These are phyloP conservation scores for Clarireedia monteithiana DNA, from an alignment of 2,329 filamentous ascomycete species.

Conservation along the genomic window DNA sequence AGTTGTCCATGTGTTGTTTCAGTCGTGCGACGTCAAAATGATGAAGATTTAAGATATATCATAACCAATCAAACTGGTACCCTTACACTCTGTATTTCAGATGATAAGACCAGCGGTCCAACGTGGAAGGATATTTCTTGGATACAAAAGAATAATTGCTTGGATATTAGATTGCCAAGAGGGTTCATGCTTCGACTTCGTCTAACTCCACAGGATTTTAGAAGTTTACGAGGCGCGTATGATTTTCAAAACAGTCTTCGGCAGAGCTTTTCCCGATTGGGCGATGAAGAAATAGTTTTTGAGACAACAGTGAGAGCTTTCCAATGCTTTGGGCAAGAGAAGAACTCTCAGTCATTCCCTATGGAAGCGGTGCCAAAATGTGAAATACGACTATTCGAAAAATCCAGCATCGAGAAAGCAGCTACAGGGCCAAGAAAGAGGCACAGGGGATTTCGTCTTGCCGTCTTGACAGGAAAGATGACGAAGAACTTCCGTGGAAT, in stretches of 20 bases:
- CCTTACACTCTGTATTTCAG: conserved; percentile 66
- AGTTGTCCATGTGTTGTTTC: conserved; percentile 69
- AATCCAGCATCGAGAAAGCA: conserved; percentile 56
- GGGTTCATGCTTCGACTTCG: conserved; percentile 67
- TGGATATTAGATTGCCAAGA: conserved; percentile 65
- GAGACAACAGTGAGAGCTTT: conserved; percentile 64
- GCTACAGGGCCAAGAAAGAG: conserved; percentile 64
- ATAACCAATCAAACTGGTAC: conserved; percentile 74
- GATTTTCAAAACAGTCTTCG: conserved; percentile 77
- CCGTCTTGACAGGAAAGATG: conserved; percentile 68
- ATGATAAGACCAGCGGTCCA: conserved; percentile 58
- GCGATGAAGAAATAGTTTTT: conserved; percentile 64
- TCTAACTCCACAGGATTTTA: conserved; percentile 69
- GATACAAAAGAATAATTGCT: conserved; percentile 57
- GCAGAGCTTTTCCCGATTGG: conserved; percentile 57
- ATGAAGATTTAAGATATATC: conserved; percentile 63
- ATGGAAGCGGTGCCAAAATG: conserved; percentile 65
- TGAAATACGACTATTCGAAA: conserved; percentile 69
- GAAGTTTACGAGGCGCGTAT: conserved; percentile 72
- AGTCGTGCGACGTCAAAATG: conserved; percentile 60
- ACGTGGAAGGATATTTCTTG: conserved; percentile 79
- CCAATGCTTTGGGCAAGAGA: conserved; percentile 70
- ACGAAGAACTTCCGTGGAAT: conserved; percentile 73
- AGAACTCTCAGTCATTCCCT: conserved; percentile 66
- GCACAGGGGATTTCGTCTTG: conserved; percentile 73